Base-by-base conservation (phyloP, 2,329 filamentous ascomycete genomes). In the Exophiala sp. region DNA sequence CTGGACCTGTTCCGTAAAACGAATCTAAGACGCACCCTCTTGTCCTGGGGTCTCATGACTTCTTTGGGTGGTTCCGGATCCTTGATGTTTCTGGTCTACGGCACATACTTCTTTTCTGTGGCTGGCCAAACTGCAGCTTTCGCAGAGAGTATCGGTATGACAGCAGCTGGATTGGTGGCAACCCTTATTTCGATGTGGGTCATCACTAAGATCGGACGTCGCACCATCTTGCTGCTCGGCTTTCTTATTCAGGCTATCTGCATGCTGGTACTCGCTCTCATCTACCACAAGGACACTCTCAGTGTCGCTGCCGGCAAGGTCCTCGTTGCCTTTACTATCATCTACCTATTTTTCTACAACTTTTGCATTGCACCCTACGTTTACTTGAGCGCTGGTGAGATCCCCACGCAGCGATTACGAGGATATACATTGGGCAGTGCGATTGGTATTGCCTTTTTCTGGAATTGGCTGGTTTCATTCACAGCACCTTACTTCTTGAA, bases 401-500 rank as follows among this genome's bases (percentile, higher is more conserved):
- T 82, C 5, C 79, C 79, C 0, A 79, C 78, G 0, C 79, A 82
- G 62, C 71, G 78, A 2, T 69, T 83, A 8, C 75, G 80, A 5
- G 77, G 75, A 74, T 77, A 82, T 58, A 82, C 80, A 0, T 82
- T 83, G 49, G 80, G 80, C 34, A 63, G 78, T 1, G 79, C 80
- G 1, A 76, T 78, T 0, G 76, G 77, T 3, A 65, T 79, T n/a
- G 78, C 75, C 0, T 83, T 83, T 65, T 69, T 81, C 9, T 75
- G 76, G 2, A 79, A 79, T 60, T 82, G 79, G 79, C 69, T 79
- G 3, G 77, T 78, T 0, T 80, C 78, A 0, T 83, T 82, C 59
- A 83, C 80, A 0, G 78, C 79, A 2, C 80, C 79, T 0, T 82
- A 83, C 61, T 83, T 83, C 59, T 83, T 84, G 66, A 83, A 83